Percentiles rank a stretch among this genome's conserved stretches.
Evolutionary conservation across 2,329 filamentous ascomycete genomes (phyloP).

Genomic region (Helicocarpus griseus): DNA sequence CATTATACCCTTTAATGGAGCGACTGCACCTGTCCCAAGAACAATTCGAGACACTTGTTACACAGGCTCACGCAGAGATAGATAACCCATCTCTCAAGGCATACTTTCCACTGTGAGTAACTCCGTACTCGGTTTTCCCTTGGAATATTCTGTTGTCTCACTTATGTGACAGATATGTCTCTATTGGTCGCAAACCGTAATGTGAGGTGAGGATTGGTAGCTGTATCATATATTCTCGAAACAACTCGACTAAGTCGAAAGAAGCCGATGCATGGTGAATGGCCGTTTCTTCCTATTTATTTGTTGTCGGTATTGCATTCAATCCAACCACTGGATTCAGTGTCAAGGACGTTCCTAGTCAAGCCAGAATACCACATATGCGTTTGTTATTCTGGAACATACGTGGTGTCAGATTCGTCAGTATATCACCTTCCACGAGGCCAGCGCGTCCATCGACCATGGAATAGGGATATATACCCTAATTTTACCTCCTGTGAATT

Average conservation of each 20-base stretch:
- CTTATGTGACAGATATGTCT: constrained; percentile 31
- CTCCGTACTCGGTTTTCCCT: neutral
- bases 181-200: constrained; percentile 31
- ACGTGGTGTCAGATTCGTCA: neutral
- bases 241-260: neutral
- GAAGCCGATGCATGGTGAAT: neutral
- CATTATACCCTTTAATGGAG: constrained; percentile 37
- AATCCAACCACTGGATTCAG: neutral
- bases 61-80: constrained; percentile 30
- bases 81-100: constrained; percentile 29
- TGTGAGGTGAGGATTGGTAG: neutral
- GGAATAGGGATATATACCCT: neutral
- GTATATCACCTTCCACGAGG: neutral
- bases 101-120: constrained; percentile 39
- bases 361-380: neutral
- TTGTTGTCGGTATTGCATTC: neutral
- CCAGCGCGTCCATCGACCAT: neutral
- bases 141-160: neutral
- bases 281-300: too few relatives aligned
- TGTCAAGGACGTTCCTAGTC: neutral
- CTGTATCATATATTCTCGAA: neutral
- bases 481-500: neutral
- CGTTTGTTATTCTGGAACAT: neutral
- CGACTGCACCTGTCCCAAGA: constrained; percentile 31
- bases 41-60: constrained; percentile 28